Conservation (phyloP, 2,329 filamentous ascomycete genomes). For the Diplodia seriata region DNA sequence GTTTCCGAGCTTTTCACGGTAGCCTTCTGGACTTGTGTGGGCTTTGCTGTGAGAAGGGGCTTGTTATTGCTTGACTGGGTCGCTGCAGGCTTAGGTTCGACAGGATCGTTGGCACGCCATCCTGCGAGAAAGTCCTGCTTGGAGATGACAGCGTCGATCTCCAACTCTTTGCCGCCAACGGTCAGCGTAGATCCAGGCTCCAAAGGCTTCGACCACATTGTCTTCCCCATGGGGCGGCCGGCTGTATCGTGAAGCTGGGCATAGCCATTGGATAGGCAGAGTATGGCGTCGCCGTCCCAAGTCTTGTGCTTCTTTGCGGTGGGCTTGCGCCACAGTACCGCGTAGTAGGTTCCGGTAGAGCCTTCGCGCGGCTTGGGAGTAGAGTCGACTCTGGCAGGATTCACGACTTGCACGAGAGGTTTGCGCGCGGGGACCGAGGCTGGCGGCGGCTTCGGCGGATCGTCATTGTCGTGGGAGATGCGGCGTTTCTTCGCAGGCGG, state of each 20-base stretch:
- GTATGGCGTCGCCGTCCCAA: conserved; percentile 75
- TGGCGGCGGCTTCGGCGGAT: conserved; percentile 34
- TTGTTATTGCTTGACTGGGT: conserved; percentile 36
- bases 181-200: conserved; percentile 67
- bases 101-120: conserved; percentile 40
- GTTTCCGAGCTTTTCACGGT: conserved; percentile 33
- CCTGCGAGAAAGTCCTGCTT: conserved; percentile 65
- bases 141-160: conserved; percentile 68
- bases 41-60: conserved; percentile 40
- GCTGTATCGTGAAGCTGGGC: conserved; percentile 67
- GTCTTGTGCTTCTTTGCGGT: conserved; percentile 78
- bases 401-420: conserved; percentile 41
- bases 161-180: conserved; percentile 71
- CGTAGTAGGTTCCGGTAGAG: conserved; percentile 51
- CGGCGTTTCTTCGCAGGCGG: conserved; percentile 54
- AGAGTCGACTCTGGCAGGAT: conserved; percentile 38
- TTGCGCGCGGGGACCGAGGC: conserved; percentile 38
- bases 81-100: conserved; percentile 36
- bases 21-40: conserved; percentile 39
- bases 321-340: conserved; percentile 64
- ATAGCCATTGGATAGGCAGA: conserved; percentile 64
- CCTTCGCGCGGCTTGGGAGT: conserved; percentile 15
- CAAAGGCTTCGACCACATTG: conserved; percentile 62
- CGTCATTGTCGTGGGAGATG: conserved; percentile 43
- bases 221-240: conserved; percentile 68